A percentile compares a stretch with the other conserved stretches of the same genome.
These are phyloP conservation scores for Austroboletus novae-zelandiae DNA, from an alignment of 1,284 basidiomycete species.

Conservation along the genomic window DNA sequence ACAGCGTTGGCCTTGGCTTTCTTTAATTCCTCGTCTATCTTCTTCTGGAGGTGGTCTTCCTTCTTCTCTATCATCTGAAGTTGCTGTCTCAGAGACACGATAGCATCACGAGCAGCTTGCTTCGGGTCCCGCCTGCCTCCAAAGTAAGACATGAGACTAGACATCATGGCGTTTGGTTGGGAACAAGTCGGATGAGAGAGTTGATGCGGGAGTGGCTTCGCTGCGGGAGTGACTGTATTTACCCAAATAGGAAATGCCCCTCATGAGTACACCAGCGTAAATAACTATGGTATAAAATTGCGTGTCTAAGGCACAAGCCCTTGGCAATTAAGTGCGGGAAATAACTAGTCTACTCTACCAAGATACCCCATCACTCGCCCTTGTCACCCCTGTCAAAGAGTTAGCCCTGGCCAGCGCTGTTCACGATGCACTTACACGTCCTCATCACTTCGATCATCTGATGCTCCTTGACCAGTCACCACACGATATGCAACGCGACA, in stretches of 20 bases:
- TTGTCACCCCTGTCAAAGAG: conserved; percentile 17
- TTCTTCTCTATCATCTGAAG: conserved; percentile 99
- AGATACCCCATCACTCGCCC: conserved; percentile 24
- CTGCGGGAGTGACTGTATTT: conserved; percentile 10
- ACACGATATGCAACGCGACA: conserved; percentile 80
- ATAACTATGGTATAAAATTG: conserved; percentile 27
- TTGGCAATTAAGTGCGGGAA: conserved; percentile 23
- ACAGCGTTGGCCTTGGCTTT: conserved; percentile 94
- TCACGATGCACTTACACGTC: conserved; percentile 39
- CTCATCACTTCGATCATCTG: conserved; percentile 85
- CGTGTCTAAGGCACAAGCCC: conserved; percentile 21
- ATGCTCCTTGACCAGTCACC: conserved; percentile 73
- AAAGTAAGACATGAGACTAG: conserved; percentile 85
- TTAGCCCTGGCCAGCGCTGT: conserved; percentile 6
- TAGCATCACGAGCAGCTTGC: conserved; percentile 80
- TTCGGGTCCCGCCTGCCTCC: conserved; percentile 76
- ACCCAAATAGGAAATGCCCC: conserved; percentile 26
- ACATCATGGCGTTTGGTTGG: conserved; percentile 60
- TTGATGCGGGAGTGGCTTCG: conserved; percentile 1
- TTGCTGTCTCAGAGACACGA: conserved; percentile 83
- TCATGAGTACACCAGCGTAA: conserved; percentile 5
- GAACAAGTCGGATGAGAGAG: conserved; percentile 3
- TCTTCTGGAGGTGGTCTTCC: conserved; percentile 95
- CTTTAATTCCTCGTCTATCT: conserved; percentile 93
- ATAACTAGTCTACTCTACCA: conserved; percentile 27